Percentiles rank a stretch among this genome's conserved stretches.
phyloP scores from a whole-genome alignment of 305 asterid genomes.

The Plantago rigida region DNA sequence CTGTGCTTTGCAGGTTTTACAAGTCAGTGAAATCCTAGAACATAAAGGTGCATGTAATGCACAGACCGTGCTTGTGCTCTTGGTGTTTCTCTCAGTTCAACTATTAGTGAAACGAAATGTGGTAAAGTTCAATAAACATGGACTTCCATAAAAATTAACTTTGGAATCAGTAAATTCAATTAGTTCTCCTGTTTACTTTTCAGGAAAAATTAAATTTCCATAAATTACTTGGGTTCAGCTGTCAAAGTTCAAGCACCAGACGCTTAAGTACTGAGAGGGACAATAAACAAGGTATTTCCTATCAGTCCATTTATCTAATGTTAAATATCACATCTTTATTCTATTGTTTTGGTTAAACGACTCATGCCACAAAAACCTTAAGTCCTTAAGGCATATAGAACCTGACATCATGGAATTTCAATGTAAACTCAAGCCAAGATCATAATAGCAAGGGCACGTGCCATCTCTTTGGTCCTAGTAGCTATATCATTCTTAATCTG shows the following conservation, averaged over 20 bases:
- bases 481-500: no score
- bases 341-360: no score
- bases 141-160: slow-evolving; percentile 10
- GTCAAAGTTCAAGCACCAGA: slow-evolving; percentile 52
- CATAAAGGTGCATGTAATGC: slow-evolving; percentile 83
- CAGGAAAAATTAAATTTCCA: slow-evolving; percentile 89
- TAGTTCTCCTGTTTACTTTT: slow-evolving; percentile 21
- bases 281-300: slow-evolving; percentile 47
- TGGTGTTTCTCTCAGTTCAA: slow-evolving; percentile 89
- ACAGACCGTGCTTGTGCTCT: slow-evolving; percentile 69
- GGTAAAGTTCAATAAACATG: slow-evolving; percentile 37
- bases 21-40: slow-evolving; percentile 90
- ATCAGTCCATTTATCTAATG: slow-evolving; percentile 14
- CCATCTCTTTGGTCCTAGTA: no score
- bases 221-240: slow-evolving; percentile 67
- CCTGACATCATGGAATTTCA: no score
- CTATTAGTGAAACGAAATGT: slow-evolving; percentile 77
- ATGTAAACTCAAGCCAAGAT: no score
- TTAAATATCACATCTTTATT: neutral
- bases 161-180: slow-evolving; percentile 21
- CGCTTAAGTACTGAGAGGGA: slow-evolving; percentile 40
- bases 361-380: no score
- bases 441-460: no score
- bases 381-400: no score
- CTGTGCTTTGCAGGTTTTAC: slow-evolving; percentile 66